Evolutionary conservation across 1,284 basidiomycete species (phyloP).

Genomic region (Inonotus obliquus): DNA sequence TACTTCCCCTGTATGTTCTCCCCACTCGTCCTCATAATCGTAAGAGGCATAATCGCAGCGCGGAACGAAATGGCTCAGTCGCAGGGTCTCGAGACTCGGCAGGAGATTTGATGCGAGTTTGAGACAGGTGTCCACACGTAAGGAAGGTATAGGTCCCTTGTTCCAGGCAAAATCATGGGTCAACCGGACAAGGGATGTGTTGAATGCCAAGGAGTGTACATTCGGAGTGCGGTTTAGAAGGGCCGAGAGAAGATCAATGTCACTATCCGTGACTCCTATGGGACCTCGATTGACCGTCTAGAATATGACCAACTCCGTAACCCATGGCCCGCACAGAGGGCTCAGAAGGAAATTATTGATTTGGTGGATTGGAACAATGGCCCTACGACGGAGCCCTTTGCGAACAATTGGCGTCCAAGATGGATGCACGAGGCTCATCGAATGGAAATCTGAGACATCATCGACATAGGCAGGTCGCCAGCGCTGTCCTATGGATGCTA

Average conservation of each 20-base stretch:
- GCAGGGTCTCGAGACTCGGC: neutral
- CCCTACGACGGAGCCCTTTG: neutral
- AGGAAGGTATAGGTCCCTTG: neutral
- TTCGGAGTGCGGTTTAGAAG: neutral
- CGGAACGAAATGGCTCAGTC: neutral
- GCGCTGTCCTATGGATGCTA: neutral
- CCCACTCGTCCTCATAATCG: neutral
- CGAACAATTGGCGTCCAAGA: constrained; percentile 1
- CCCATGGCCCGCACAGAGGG: neutral
- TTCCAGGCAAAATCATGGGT: neutral
- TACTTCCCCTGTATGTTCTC: neutral
- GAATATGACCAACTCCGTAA: neutral
- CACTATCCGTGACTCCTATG: too few species aligned
- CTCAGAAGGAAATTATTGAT: neutral
- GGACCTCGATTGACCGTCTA: neutral
- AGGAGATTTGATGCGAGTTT: neutral
- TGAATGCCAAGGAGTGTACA: neutral
- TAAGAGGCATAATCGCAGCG: neutral
- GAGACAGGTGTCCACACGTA: neutral
- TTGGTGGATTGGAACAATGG: neutral
- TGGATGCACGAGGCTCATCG: neutral
- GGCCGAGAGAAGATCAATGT: neutral
- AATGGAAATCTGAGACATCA: neutral
- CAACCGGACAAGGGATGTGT: neutral
- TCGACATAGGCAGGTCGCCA: neutral